phyloP scores from a whole-genome alignment of 495 filamentous ascomycete genomes.

The Pyrenula aspistea region DNA sequence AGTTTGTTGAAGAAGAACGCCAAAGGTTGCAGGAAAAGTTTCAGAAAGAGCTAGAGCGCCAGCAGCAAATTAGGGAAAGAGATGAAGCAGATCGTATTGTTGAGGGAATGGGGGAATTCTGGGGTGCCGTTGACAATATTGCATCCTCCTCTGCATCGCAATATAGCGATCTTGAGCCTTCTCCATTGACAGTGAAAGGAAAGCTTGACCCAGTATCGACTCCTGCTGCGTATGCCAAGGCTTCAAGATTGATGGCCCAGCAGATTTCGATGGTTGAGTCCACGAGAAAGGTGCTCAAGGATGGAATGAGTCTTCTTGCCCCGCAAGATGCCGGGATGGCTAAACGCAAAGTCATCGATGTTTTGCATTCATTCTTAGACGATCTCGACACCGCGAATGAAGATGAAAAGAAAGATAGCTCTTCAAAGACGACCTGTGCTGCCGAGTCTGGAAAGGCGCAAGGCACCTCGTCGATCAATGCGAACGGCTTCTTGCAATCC shows the following conservation, averaged over 20 bases:
- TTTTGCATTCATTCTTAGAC: not conserved
- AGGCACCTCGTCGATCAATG: too few relatives aligned
- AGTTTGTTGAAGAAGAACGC: not conserved
- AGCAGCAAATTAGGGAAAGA: not conserved
- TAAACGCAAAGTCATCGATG: not conserved
- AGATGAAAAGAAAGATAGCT: too few relatives aligned
- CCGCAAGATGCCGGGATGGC: not conserved
- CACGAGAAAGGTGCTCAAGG: not conserved
- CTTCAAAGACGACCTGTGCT: not conserved
- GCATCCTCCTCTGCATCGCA: not conserved
- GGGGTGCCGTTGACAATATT: not conserved
- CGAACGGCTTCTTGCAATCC: too few relatives aligned
- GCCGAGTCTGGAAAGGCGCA: not conserved
- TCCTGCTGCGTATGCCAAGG: not conserved
- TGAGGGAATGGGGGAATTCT: not conserved
- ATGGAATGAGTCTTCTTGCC: not conserved
- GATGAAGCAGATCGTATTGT: not conserved
- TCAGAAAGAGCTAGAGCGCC: not conserved
- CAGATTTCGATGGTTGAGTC: not conserved
- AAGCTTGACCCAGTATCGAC: not conserved
- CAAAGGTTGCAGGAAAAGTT: not conserved
- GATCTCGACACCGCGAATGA: not conserved
- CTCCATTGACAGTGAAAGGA: not conserved
- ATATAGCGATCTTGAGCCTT: not conserved
- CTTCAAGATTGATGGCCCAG: not conserved